Conservation (phyloP, 2,329 filamentous ascomycete genomes). For the Magnaporthiopsis incrustans region DNA sequence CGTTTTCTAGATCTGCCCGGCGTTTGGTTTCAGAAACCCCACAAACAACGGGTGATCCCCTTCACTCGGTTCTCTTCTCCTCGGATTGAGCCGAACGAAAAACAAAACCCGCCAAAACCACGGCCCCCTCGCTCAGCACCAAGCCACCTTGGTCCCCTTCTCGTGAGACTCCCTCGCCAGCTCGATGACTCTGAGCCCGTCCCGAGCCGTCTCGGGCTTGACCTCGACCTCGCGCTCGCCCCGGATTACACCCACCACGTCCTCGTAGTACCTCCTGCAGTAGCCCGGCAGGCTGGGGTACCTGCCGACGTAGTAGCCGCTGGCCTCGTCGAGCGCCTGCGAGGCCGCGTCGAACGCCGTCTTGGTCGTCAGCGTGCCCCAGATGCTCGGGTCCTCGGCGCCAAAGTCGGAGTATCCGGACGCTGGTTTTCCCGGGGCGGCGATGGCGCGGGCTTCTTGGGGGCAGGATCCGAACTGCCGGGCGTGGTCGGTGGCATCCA, state of each 20-base stretch:
- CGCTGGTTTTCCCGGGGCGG: slow-evolving; percentile 11
- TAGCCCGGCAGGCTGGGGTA: slow-evolving; percentile 29
- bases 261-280: slow-evolving; percentile 32
- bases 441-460: slow-evolving; percentile 23
- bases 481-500: too few relatives aligned
- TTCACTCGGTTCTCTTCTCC: too few relatives aligned
- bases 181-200: slow-evolving; percentile 31
- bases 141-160: slow-evolving; percentile 10
- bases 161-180: slow-evolving; percentile 27
- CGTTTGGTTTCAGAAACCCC: not conserved
- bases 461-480: slow-evolving; percentile 20
- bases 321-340: slow-evolving; percentile 22
- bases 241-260: slow-evolving; percentile 30
- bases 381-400: slow-evolving; percentile 24
- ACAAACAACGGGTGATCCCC: not conserved
- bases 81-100: too few relatives aligned
- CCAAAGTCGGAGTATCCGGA: slow-evolving; percentile 22
- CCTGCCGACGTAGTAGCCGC: slow-evolving; percentile 25
- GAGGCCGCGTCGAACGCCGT: slow-evolving; percentile 21
- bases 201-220: slow-evolving; percentile 27
- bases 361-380: slow-evolving; percentile 29
- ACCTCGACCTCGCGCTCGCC: slow-evolving; percentile 29
- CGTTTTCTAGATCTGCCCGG: not conserved
- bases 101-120: too few relatives aligned
- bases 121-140: slow-evolving; percentile 19